Conservation (phyloP, 2,329 filamentous ascomycete genomes). For the Cytospora piceicola region DNA sequence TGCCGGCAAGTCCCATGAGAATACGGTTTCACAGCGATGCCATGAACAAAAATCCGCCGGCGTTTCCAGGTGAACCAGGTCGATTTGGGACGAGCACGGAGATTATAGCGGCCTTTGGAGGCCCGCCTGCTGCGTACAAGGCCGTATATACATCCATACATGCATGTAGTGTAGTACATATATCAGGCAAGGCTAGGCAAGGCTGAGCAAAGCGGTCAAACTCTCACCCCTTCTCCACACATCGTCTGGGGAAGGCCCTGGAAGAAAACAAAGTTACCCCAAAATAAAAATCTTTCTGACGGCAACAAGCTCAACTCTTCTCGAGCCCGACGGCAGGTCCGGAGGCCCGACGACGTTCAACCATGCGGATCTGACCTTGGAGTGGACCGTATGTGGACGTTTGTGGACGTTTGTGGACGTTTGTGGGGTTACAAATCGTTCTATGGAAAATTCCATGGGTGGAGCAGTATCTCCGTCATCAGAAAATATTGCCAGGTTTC, state of each 20-base stretch:
- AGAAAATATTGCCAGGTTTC: constrained; percentile 24
- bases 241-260: constrained; percentile 25
- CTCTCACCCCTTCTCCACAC: constrained; percentile 8
- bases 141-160: background rate
- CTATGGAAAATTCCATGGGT: constrained; percentile 31
- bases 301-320: background rate
- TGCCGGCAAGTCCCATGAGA: constrained; percentile 7
- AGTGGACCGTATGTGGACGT: constrained; percentile 24
- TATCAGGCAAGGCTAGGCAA: constrained; percentile 23
- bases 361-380: constrained; percentile 18
- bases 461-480: constrained; percentile 23
- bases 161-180: too few species aligned
- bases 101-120: constrained; percentile 21
- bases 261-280: constrained; percentile 4
- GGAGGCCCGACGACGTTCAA: constrained; percentile 16
- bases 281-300: background rate
- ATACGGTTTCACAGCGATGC: constrained; percentile 12
- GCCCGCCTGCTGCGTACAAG: background rate
- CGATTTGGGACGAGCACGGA: constrained; percentile 24
- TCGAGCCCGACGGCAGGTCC: constrained; percentile 22
- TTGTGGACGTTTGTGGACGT: constrained; percentile 27
- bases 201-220: constrained; percentile 17
- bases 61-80: constrained; percentile 15
- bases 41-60: constrained; percentile 11
- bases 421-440: constrained; percentile 28